phyloP scores from a whole-genome alignment of 148 eudicot species.

The Salicornia ramosissima region DNA sequence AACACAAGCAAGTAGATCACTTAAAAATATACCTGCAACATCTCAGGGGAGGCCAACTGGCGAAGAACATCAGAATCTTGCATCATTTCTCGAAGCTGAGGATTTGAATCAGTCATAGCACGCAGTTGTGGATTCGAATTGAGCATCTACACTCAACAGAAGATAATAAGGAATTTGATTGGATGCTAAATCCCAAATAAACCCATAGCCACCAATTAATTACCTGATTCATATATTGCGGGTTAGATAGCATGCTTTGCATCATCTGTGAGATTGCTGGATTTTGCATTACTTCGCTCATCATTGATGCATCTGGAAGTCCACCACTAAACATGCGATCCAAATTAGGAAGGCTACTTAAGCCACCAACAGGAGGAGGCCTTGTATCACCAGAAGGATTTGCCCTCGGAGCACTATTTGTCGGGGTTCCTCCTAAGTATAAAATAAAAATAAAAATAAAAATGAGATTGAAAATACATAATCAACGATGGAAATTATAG shows the following conservation, averaged over 20 bases:
- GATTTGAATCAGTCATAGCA: slow-evolving; percentile 66
- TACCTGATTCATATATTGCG: slow-evolving; percentile 86
- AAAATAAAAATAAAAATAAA: slow-evolving; percentile 1
- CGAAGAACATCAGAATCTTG: slow-evolving; percentile 85
- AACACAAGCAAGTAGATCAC: not conserved
- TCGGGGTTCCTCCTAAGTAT: slow-evolving; percentile 58
- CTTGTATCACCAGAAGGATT: slow-evolving; percentile 58
- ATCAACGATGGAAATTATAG: not conserved
- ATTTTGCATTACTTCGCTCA: slow-evolving; percentile 72
- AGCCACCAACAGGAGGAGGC: slow-evolving; percentile 54
- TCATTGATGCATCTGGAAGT: slow-evolving; percentile 50
- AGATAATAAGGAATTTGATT: slow-evolving; percentile 6
- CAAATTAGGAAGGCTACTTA: slow-evolving; percentile 70
- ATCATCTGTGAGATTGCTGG: slow-evolving; percentile 95
- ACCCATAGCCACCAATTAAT: slow-evolving; percentile 3
- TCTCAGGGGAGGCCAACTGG: slow-evolving; percentile 71
- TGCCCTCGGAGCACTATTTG: slow-evolving; percentile 57
- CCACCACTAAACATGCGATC: slow-evolving; percentile 52
- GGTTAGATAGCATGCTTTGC: slow-evolving; percentile 82
- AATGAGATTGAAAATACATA: slow-evolving; percentile 5
- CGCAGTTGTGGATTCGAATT: slow-evolving; percentile 68
- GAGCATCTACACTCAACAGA: slow-evolving; percentile 41
- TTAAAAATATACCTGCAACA: slow-evolving; percentile 62
- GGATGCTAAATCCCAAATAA: not conserved
- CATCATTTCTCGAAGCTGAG: slow-evolving; percentile 92